Evolutionary conservation across 129 eudicot genomes (phyloP).

Genomic region (Tagetes erecta): DNA sequence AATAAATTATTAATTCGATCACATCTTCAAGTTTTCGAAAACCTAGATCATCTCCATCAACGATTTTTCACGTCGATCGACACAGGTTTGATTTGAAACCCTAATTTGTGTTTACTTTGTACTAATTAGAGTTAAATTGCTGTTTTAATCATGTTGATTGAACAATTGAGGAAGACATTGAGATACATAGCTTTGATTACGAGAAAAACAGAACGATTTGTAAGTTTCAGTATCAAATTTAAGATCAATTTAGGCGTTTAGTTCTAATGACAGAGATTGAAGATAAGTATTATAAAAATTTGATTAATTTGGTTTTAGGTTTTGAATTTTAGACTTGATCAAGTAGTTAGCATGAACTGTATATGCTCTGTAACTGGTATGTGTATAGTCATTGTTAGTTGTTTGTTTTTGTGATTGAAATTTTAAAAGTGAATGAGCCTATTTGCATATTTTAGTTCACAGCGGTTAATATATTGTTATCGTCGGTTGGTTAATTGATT

Average conservation of each 20-base stretch:
- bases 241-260: background rate
- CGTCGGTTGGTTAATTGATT: no score
- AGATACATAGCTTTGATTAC: background rate
- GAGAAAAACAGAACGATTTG: background rate
- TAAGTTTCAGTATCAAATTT: background rate
- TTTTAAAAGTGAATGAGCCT: no score
- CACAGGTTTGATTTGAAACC: slow-evolving; percentile 38
- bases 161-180: background rate
- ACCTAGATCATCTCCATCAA: slow-evolving; percentile 16
- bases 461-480: no score
- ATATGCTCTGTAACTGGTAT: no score
- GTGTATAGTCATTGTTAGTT: no score
- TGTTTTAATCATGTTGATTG: background rate
- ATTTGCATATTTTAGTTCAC: no score
- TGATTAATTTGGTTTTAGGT: no score
- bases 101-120: background rate
- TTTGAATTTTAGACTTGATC: no score
- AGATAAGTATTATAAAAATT: no score
- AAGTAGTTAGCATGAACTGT: no score
- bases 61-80: background rate
- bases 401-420: no score
- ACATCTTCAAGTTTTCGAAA: background rate
- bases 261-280: background rate
- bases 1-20: background rate
- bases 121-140: slow-evolving; percentile 1